A percentile compares a stretch with the other conserved stretches of the same genome.
These are phyloP conservation scores for Articulospora tetracladia DNA, from an alignment of 495 filamentous ascomycete species.

Conservation along the genomic window DNA sequence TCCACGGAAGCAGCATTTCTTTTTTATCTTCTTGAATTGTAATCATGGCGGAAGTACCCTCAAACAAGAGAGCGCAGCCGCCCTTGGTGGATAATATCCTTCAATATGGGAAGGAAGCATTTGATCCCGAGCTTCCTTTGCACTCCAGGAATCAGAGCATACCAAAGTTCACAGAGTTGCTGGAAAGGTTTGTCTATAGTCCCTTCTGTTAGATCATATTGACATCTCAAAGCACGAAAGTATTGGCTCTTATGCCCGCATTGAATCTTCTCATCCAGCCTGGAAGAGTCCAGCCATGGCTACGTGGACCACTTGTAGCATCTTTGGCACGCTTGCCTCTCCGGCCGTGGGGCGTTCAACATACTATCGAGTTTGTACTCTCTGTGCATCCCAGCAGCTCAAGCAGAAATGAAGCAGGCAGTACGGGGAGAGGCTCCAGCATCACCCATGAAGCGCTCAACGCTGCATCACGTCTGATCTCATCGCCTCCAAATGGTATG, in stretches of 20 bases:
- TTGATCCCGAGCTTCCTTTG: constrained; percentile 20
- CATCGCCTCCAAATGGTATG: constrained; percentile 57
- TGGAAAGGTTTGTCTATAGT: constrained; percentile 17
- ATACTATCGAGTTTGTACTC: constrained; percentile 69
- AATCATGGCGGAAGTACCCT: not conserved
- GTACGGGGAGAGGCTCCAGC: constrained; percentile 44
- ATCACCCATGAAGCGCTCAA: constrained; percentile 72
- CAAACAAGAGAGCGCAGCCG: constrained; percentile 1
- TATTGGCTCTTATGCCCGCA: constrained; percentile 38
- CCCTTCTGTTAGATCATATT: not conserved
- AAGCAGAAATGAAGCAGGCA: constrained; percentile 19
- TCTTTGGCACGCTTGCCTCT: constrained; percentile 60
- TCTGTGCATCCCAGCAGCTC: constrained; percentile 43
- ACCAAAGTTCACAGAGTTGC: constrained; percentile 13
- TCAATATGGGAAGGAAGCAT: constrained; percentile 20
- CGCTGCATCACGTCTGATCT: constrained; percentile 59
- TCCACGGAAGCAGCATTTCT: not conserved
- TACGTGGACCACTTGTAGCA: constrained; percentile 50
- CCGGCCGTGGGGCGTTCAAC: constrained; percentile 59
- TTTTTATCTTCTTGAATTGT: not conserved
- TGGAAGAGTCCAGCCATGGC: constrained; percentile 39
- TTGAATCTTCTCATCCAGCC: constrained; percentile 44
- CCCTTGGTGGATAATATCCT: constrained; percentile 21
- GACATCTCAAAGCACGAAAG: constrained; percentile 36
- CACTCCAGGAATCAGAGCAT: constrained; percentile 9